Percentiles rank a stretch among this genome's conserved stretches.
phyloP scores from a whole-genome alignment of 176 grass and related monocot species.

The Secale cereale region DNA sequence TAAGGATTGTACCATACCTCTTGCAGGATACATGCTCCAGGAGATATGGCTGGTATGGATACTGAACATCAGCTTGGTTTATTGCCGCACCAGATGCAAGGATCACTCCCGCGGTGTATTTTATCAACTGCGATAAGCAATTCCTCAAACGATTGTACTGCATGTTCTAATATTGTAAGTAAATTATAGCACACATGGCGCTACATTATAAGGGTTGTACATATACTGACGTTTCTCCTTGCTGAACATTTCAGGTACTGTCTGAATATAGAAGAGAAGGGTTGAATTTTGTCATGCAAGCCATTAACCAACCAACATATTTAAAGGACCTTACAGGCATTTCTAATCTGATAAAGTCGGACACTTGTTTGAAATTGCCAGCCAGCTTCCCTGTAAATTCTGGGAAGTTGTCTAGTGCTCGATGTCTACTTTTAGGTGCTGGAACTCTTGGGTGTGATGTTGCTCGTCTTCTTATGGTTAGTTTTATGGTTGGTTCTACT shows the following conservation, averaged over 20 bases:
- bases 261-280: slow-evolving; percentile 75
- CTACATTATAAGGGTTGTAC: not conserved
- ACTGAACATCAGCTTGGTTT: slow-evolving; percentile 81
- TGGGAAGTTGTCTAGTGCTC: slow-evolving; percentile 50
- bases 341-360: slow-evolving; percentile 46
- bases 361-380: slow-evolving; percentile 34
- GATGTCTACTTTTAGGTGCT: slow-evolving; percentile 83
- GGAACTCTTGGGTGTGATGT: slow-evolving; percentile 98
- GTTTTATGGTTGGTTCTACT: slow-evolving; percentile 3
- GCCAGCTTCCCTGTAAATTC: slow-evolving; percentile 47
- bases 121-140: slow-evolving; percentile 50
- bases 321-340: slow-evolving; percentile 67
- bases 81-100: slow-evolving; percentile 83
- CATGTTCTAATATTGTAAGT: slow-evolving; percentile 77
- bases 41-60: slow-evolving; percentile 67
- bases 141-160: slow-evolving; percentile 72
- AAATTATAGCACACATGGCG: slow-evolving; percentile 9
- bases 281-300: slow-evolving; percentile 68
- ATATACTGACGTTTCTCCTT: slow-evolving; percentile 30
- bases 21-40: slow-evolving; percentile 84
- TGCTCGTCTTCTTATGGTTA: slow-evolving; percentile 95
- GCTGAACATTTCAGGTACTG: slow-evolving; percentile 60
- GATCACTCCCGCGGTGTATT: slow-evolving; percentile 61
- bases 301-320: slow-evolving; percentile 64
- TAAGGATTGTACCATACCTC: slow-evolving; percentile 25